Conservation (phyloP, 176 grass and related monocot genomes). For the Musa itinerans region DNA sequence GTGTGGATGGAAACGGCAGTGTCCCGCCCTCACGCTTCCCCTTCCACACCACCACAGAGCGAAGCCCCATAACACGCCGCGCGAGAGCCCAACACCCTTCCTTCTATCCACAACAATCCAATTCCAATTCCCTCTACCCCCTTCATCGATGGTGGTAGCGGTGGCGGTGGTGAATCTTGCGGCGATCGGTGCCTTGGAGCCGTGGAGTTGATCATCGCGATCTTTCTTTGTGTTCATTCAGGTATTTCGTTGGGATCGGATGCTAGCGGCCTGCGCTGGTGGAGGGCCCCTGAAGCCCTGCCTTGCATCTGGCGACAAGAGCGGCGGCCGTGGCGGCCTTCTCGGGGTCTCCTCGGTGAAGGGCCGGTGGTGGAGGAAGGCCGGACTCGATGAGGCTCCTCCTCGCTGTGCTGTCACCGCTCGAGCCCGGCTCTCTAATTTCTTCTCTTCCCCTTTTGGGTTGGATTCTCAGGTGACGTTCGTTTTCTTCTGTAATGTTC, state of each 20-base stretch:
- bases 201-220: not conserved
- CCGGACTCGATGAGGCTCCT: slow-evolving; percentile 20
- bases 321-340: slow-evolving; percentile 13
- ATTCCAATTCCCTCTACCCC: not conserved
- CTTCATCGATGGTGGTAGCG: not conserved
- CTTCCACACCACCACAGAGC: not conserved
- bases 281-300: slow-evolving; percentile 33
- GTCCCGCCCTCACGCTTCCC: not conserved
- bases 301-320: slow-evolving; percentile 19
- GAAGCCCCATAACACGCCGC: no score
- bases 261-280: slow-evolving; percentile 52
- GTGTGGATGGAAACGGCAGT: slow-evolving; percentile 7
- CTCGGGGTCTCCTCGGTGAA: not conserved
- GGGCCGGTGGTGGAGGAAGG: slow-evolving; percentile 23
- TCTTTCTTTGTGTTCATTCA: not conserved
- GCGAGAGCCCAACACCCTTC: no score
- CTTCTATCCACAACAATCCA: not conserved
- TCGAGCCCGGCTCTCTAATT: slow-evolving; percentile 30
- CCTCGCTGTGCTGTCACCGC: slow-evolving; percentile 27
- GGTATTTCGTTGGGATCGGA: not conserved
- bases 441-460: slow-evolving; percentile 59
- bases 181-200: not conserved
- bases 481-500: not conserved
- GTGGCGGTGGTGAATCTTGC: not conserved
- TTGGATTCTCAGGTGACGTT: slow-evolving; percentile 73